Base-by-base conservation (phyloP, 1,284 basidiomycete species). In the Ustilago sp. region DNA sequence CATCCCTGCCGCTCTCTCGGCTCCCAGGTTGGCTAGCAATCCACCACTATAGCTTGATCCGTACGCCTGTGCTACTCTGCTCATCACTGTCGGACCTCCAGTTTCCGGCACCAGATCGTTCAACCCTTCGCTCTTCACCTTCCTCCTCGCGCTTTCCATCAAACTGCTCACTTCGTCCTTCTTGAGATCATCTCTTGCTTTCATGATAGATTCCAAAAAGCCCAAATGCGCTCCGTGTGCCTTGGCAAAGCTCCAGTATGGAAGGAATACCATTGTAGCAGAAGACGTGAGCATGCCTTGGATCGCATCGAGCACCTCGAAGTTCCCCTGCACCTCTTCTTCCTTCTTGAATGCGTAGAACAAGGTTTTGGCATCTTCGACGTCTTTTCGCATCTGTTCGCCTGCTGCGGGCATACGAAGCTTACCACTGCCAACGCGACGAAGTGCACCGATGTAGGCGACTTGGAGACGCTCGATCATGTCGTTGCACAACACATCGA, bases 401-500 rank as follows among this genome's bases (percentile, higher is more conserved):
- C 92, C 90, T 1, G 95, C 94, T 4, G 88, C 89, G 0, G 95
- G 94, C 88, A 98, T 94, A 74, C 90, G 91, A 39, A 99, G 88
- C 85, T 96, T 95, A n/a, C 92, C 89, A 12, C 66, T 63, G 19
- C 70, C 75, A 0, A 93, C 90, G 81, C 93, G 92, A 9, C 92
- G 92, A 17, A 99, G 90, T 0, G 92, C 92, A 53, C 92, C 94
- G 75, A 99, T 91, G 87, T 99, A 99, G 8, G 90, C 90, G 78
- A 96, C 92, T 41, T 99, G 89, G 89, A 98, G 95, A 6, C 92
- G 89, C 83, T 98, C 94, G 61, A 98, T 89, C 57, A 99, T 90
- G 85, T 99, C 95, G 86, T 98, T 95, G 31, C 96, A 89, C 43
- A 99, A 89, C 38, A 98, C 90, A 73, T 98, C 95, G 80, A 98